phyloP scores from a whole-genome alignment of 1,139 yeast genomes.

The Waltiozyma sp. region DNA sequence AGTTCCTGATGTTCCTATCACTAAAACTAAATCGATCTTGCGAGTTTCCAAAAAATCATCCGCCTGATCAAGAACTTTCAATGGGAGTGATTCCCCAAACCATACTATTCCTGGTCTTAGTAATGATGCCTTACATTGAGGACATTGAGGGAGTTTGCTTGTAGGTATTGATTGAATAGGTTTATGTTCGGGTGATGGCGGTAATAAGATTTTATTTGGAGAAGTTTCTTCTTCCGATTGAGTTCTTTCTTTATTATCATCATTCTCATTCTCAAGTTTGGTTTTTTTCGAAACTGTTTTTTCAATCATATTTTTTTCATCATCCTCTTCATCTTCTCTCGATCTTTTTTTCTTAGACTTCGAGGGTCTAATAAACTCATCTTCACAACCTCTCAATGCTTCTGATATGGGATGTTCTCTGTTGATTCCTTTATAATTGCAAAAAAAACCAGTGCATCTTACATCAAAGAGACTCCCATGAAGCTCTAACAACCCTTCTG shows the following conservation, averaged over 20 bases:
- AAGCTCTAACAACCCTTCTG: slow-evolving; percentile 42
- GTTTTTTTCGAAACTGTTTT: neutral
- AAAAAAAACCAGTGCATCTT: slow-evolving; percentile 64
- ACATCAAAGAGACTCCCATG: slow-evolving; percentile 73
- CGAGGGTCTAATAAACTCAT: slow-evolving; percentile 7
- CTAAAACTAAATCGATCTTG: slow-evolving; percentile 61
- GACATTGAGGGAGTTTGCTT: slow-evolving; percentile 64
- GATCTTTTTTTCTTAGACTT: slow-evolving; percentile 10
- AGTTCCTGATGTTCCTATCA: slow-evolving; percentile 75
- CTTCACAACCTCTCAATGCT: slow-evolving; percentile 34
- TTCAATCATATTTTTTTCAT: neutral
- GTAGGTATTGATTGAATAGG: slow-evolving; percentile 38
- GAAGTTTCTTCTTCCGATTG: slow-evolving; percentile 8
- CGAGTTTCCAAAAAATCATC: slow-evolving; percentile 57
- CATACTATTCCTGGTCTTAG: slow-evolving; percentile 86
- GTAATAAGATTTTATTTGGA: neutral
- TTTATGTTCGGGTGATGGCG: slow-evolving; percentile 32
- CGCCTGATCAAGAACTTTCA: slow-evolving; percentile 48
- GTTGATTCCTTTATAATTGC: slow-evolving; percentile 51
- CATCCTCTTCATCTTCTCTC: slow-evolving; percentile 9
- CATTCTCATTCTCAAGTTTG: neutral
- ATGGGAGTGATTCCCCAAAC: slow-evolving; percentile 81
- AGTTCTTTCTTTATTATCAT: neutral
- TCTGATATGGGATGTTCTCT: slow-evolving; percentile 53
- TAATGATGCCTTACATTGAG: slow-evolving; percentile 48